phyloP scores from a whole-genome alignment of 2,329 filamentous ascomycete species.

The Diaporthe capsici region DNA sequence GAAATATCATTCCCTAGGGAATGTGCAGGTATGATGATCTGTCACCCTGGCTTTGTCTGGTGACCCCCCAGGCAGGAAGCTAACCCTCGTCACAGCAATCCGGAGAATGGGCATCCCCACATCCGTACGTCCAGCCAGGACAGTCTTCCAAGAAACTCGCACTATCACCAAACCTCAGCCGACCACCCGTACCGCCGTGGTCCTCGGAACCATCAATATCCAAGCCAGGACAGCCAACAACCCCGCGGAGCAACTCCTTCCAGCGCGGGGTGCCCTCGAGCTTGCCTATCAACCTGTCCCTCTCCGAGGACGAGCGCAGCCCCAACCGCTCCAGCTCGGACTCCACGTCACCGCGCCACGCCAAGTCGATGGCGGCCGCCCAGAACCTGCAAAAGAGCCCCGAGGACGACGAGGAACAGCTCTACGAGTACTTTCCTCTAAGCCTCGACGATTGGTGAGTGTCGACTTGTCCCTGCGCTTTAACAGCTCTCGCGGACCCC shows the following conservation, averaged over 20 bases:
- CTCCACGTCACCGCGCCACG: constrained; percentile 56
- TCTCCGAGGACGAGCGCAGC: constrained; percentile 73
- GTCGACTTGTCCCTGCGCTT: not conserved
- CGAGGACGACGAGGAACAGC: constrained; percentile 82
- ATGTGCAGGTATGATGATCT: constrained; percentile 50
- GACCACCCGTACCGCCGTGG: constrained; percentile 70
- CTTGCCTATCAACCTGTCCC: constrained; percentile 64
- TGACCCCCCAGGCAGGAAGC: not conserved
- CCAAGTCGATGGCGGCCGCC: constrained; percentile 53
- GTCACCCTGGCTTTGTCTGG: too few species aligned
- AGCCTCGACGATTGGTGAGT: constrained; percentile 87
- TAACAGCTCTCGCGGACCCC: not conserved
- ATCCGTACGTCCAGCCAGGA: constrained; percentile 54
- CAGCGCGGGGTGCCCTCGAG: constrained; percentile 47
- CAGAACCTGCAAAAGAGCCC: constrained; percentile 69
- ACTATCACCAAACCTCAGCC: constrained; percentile 63
- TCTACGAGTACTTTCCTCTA: constrained; percentile 96
- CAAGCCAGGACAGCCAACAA: constrained; percentile 43
- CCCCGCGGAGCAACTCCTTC: constrained; percentile 44
- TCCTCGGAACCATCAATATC: constrained; percentile 52
- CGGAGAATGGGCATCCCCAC: constrained; percentile 62
- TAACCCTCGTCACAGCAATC: constrained; percentile 49
- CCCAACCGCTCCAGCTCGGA: constrained; percentile 66
- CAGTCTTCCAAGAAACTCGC: constrained; percentile 68
- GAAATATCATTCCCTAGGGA: constrained; percentile 52